Evolutionary conservation across 306 rosid genomes (phyloP).

Genomic region (Potentilla sterilis): DNA sequence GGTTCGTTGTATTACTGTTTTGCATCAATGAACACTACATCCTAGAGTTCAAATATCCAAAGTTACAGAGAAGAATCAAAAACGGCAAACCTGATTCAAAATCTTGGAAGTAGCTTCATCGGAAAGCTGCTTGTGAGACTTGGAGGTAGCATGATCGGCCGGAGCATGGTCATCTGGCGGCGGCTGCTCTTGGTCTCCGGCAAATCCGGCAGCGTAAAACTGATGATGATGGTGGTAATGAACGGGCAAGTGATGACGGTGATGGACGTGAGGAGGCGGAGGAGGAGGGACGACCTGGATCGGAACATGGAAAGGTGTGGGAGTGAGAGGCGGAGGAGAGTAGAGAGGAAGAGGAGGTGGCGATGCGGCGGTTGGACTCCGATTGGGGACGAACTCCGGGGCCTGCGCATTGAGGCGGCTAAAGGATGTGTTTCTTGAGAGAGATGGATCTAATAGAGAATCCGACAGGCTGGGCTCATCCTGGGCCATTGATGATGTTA

Average conservation of each 20-base stretch:
- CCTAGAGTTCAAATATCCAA: too few relatives aligned
- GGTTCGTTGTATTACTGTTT: not conserved
- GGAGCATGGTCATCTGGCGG: conserved; percentile 22
- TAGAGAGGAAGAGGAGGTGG: conserved; percentile 45
- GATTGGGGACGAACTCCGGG: conserved; percentile 69
- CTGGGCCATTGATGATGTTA: conserved; percentile 44
- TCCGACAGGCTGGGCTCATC: conserved; percentile 42
- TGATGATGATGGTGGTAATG: conserved; percentile 52
- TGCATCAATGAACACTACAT: not conserved
- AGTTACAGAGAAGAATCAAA: too few relatives aligned
- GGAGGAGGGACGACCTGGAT: conserved; percentile 50
- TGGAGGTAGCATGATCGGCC: conserved; percentile 45
- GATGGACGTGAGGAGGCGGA: conserved; percentile 36
- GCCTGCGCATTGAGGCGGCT: conserved; percentile 95
- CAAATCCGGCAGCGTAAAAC: conserved; percentile 30
- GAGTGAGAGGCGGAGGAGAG: conserved; percentile 50
- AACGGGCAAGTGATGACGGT: conserved; percentile 46
- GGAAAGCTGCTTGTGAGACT: conserved; percentile 55
- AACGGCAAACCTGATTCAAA: conserved; percentile 65
- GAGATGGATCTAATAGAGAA: conserved; percentile 48
- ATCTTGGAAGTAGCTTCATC: conserved; percentile 70
- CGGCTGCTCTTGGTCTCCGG: conserved; percentile 41
- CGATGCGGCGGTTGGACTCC: conserved; percentile 44
- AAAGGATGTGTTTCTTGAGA: conserved; percentile 53
- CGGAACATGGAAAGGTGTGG: conserved; percentile 48